phyloP scores from a whole-genome alignment of 345 rosid species.

The Pistacia atlantica region DNA sequence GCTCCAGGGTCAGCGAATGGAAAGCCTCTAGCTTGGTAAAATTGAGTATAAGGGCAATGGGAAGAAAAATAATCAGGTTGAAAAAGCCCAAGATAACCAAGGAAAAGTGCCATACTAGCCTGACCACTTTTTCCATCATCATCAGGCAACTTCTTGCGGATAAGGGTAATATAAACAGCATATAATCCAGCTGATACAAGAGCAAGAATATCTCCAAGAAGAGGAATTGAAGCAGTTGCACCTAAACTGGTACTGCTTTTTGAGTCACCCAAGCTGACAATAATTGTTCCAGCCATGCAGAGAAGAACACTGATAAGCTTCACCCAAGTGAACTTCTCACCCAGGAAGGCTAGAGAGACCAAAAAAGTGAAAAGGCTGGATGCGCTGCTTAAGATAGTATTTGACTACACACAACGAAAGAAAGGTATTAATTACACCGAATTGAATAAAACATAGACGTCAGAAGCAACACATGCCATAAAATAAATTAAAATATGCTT shows the following conservation, averaged over 20 bases:
- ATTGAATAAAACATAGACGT: background rate
- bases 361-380: slow-evolving; percentile 94
- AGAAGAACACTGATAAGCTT: slow-evolving; percentile 88
- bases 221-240: slow-evolving; percentile 61
- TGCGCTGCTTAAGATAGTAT: slow-evolving; percentile 87
- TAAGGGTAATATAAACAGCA: slow-evolving; percentile 86
- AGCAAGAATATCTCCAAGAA: slow-evolving; percentile 81
- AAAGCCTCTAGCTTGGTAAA: slow-evolving; percentile 73
- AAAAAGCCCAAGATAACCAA: slow-evolving; percentile 90
- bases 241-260: slow-evolving; percentile 38
- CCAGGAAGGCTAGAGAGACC: slow-evolving; percentile 71
- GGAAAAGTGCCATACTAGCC: slow-evolving; percentile 91
- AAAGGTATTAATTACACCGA: slow-evolving; percentile 14
- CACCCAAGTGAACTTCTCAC: slow-evolving; percentile 89
- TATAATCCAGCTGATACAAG: slow-evolving; percentile 76
- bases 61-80: slow-evolving; percentile 76
- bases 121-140: slow-evolving; percentile 71
- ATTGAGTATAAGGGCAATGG: slow-evolving; percentile 69
- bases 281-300: slow-evolving; percentile 89
- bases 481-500: slow-evolving; percentile 27
- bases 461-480: slow-evolving; percentile 1
- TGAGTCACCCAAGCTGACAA: slow-evolving; percentile 89
- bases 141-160: slow-evolving; percentile 78
- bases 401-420: slow-evolving; percentile 62
- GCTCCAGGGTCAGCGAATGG: slow-evolving; percentile 56